phyloP scores from a whole-genome alignment of 208 protist species.

The Balamuthia mandrillaris region DNA sequence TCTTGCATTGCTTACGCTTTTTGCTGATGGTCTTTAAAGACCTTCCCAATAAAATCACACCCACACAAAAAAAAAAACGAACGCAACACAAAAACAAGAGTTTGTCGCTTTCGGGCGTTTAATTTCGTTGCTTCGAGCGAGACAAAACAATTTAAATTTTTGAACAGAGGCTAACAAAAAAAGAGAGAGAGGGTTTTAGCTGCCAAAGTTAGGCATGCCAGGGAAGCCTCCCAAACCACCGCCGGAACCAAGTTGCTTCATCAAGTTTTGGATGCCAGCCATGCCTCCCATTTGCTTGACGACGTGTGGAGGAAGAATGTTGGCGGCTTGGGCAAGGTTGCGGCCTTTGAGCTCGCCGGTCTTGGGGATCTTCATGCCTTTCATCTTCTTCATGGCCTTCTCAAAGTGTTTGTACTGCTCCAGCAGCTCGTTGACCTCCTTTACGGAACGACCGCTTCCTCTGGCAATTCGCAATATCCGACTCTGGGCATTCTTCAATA shows the following conservation, averaged over 20 bases:
- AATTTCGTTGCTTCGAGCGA: too few species aligned
- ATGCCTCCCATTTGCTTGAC: slow-evolving; percentile 71
- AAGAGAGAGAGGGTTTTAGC: neutral
- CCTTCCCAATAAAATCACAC: too few species aligned
- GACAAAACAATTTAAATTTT: neutral
- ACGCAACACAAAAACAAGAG: too few species aligned
- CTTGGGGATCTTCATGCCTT: neutral
- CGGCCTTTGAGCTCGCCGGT: slow-evolving; percentile 27
- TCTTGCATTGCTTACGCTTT: too few species aligned
- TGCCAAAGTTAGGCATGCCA: neutral
- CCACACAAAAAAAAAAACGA: too few species aligned
- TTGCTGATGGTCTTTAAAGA: too few species aligned
- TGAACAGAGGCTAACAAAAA: neutral
- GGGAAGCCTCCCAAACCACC: slow-evolving; percentile 9
- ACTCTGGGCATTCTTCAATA: slow-evolving; percentile 19
- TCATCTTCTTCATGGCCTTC: slow-evolving; percentile 60
- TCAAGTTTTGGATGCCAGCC: slow-evolving; percentile 54
- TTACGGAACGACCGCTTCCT: slow-evolving; percentile 58
- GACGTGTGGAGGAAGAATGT: slow-evolving; percentile 62
- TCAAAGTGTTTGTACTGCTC: slow-evolving; percentile 66
- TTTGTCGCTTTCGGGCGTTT: too few species aligned
- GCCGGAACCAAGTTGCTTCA: slow-evolving; percentile 31
- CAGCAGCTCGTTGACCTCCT: slow-evolving; percentile 57
- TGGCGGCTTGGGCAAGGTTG: slow-evolving; percentile 45
- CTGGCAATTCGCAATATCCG: slow-evolving; percentile 61